A percentile compares a stretch with the other conserved stretches of the same genome.
These are phyloP conservation scores for Naganishia sp. DNA, from an alignment of 1,284 basidiomycete species.

Conservation along the genomic window DNA sequence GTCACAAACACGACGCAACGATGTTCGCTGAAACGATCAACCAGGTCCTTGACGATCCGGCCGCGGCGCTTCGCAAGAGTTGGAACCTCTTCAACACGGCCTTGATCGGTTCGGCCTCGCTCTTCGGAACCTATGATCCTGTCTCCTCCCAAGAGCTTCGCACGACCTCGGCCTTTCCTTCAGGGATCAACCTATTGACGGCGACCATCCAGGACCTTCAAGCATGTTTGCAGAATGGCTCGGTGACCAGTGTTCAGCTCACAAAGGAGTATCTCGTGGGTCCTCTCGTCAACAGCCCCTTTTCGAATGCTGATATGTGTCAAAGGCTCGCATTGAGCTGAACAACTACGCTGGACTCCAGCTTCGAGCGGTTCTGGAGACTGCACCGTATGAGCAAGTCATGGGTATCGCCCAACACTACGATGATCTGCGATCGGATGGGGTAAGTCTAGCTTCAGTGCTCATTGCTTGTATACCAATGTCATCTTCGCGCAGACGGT, in stretches of 20 bases:
- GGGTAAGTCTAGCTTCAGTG: conserved; percentile 4
- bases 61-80: not conserved
- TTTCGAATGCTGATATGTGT: no score
- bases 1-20: not conserved
- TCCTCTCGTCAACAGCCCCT: not conserved
- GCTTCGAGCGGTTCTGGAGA: conserved; percentile 20
- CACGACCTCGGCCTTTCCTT: not conserved
- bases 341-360: conserved; percentile 17
- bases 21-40: not conserved
- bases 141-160: not conserved
- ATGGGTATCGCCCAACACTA: conserved; percentile 10
- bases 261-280: conserved; percentile 37
- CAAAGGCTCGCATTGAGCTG: conserved; percentile 11
- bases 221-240: conserved; percentile 35
- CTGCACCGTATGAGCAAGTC: conserved; percentile 8
- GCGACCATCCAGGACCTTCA: conserved; percentile 37
- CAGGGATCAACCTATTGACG: conserved; percentile 22
- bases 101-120: not conserved
- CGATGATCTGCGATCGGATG: conserved; percentile 10
- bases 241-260: conserved; percentile 37
- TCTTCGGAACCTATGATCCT: not conserved
- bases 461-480: not conserved
- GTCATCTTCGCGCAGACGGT: not conserved
- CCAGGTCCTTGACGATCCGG: not conserved
- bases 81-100: not conserved